Evolutionary conservation across 164 flowering plant species (phyloP).

Genomic region (Hamamelis virginiana): DNA sequence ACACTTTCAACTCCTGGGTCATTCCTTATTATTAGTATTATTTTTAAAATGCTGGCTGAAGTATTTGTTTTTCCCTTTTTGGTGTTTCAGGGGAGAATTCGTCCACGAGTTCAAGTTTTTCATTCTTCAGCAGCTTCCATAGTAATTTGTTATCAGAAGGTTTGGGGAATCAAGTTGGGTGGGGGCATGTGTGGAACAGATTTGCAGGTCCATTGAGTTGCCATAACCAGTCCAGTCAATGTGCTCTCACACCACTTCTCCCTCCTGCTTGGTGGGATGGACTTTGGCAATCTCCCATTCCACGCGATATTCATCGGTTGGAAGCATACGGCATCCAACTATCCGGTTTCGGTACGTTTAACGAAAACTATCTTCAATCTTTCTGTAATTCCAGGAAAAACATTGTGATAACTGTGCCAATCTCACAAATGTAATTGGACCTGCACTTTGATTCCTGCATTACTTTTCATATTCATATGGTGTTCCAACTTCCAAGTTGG

Average conservation of each 20-base stretch:
- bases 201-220: slow-evolving; percentile 93
- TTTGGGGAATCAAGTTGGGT: slow-evolving; percentile 69
- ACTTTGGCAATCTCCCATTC: slow-evolving; percentile 87
- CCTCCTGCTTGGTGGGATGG: slow-evolving; percentile 98
- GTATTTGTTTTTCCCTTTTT: no score
- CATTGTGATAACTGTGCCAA: slow-evolving; percentile 32
- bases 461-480: background rate
- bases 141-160: slow-evolving; percentile 69
- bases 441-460: slow-evolving; percentile 8
- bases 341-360: slow-evolving; percentile 62
- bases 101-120: slow-evolving; percentile 39
- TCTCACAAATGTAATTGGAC: slow-evolving; percentile 22
- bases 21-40: no score
- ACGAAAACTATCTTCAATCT: slow-evolving; percentile 49
- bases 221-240: slow-evolving; percentile 61
- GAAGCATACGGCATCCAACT: slow-evolving; percentile 66
- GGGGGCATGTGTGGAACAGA: slow-evolving; percentile 99
- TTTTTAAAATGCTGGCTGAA: background rate
- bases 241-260: slow-evolving; percentile 85
- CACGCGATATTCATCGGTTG: slow-evolving; percentile 66
- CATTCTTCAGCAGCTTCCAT: slow-evolving; percentile 92
- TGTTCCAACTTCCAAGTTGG: no score
- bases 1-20: background rate
- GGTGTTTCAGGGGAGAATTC: slow-evolving; percentile 43
- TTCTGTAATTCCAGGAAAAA: slow-evolving; percentile 55